Conservation (phyloP, 148 eudicot genomes). For the Silene uniflora region DNA sequence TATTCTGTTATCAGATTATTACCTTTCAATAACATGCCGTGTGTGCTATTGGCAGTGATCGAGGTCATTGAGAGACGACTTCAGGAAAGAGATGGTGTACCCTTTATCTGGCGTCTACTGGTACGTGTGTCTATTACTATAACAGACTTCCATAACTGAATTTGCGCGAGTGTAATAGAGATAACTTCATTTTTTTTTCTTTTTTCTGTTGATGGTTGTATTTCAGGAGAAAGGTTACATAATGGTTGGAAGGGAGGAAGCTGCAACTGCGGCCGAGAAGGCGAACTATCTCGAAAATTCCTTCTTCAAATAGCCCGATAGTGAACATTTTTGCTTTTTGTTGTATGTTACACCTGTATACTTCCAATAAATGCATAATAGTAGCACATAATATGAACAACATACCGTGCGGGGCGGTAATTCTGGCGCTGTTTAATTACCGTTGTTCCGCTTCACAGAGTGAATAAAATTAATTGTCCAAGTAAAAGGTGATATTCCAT, state of each 20-base stretch:
- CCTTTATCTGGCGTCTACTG: conserved; percentile 81
- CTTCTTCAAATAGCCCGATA: conserved; percentile 30
- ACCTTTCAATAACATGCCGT: background rate
- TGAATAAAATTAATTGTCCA: no score
- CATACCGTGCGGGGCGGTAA: no score
- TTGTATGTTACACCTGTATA: background rate
- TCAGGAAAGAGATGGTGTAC: conserved; percentile 55
- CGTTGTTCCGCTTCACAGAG: no score
- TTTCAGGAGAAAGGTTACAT: conserved; percentile 65
- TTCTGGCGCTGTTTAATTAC: no score
- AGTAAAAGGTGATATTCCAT: no score
- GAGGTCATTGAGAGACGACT: conserved; percentile 50
- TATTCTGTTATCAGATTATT: background rate
- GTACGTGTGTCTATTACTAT: conserved; percentile 28
- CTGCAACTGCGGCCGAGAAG: conserved; percentile 38
- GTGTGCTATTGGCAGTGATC: conserved; percentile 32
- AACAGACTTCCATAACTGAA: background rate
- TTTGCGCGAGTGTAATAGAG: background rate
- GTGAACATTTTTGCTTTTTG: background rate
- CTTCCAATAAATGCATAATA: no score
- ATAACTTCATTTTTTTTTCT: no score
- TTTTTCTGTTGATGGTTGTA: background rate
- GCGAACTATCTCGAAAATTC: conserved; percentile 51
- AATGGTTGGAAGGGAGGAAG: conserved; percentile 53
- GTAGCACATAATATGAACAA: no score